Evolutionary conservation across 1,284 basidiomycete genomes (phyloP).

Genomic region (Termitomyces sp.): DNA sequence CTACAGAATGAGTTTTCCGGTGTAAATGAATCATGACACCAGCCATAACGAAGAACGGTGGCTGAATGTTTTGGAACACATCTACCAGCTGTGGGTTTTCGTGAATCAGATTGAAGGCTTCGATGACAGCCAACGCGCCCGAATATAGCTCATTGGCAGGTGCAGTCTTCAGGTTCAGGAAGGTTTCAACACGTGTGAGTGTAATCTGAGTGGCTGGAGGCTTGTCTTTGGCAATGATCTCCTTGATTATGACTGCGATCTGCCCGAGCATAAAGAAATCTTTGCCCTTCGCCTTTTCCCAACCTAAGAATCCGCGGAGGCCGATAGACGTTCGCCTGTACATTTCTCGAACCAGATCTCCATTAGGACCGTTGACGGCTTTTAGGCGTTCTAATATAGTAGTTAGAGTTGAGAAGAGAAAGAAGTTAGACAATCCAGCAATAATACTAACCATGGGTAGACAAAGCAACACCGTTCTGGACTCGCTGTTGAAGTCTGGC

Average conservation of each 20-base stretch:
- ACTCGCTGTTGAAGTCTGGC: slow-evolving; percentile 42
- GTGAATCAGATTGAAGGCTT: slow-evolving; percentile 37
- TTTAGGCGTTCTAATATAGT: slow-evolving; percentile 36
- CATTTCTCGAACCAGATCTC: slow-evolving; percentile 43
- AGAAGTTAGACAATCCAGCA: background rate
- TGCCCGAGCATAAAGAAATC: slow-evolving; percentile 55
- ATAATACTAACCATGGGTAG: slow-evolving; percentile 46
- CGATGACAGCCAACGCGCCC: slow-evolving; percentile 29
- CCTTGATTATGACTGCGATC: slow-evolving; percentile 42
- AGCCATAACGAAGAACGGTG: slow-evolving; percentile 53
- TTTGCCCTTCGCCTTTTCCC: slow-evolving; percentile 47
- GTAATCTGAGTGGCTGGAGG: slow-evolving; percentile 21
- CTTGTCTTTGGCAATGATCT: slow-evolving; percentile 23
- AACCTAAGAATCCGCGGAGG: slow-evolving; percentile 35
- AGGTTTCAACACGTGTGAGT: slow-evolving; percentile 39
- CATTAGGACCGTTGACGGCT: slow-evolving; percentile 44
- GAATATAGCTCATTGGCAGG: slow-evolving; percentile 2
- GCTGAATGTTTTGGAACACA: slow-evolving; percentile 35
- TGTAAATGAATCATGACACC: slow-evolving; percentile 41
- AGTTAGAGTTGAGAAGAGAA: background rate
- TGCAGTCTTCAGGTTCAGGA: slow-evolving; percentile 13
- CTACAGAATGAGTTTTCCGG: slow-evolving; percentile 28
- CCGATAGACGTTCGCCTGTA: slow-evolving; percentile 26
- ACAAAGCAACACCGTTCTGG: slow-evolving; percentile 64
- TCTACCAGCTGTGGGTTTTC: slow-evolving; percentile 20